These are phyloP conservation scores for Funneliformis caledonium DNA, from an alignment of 371 early-diverging fungal species.

Conservation along the genomic window DNA sequence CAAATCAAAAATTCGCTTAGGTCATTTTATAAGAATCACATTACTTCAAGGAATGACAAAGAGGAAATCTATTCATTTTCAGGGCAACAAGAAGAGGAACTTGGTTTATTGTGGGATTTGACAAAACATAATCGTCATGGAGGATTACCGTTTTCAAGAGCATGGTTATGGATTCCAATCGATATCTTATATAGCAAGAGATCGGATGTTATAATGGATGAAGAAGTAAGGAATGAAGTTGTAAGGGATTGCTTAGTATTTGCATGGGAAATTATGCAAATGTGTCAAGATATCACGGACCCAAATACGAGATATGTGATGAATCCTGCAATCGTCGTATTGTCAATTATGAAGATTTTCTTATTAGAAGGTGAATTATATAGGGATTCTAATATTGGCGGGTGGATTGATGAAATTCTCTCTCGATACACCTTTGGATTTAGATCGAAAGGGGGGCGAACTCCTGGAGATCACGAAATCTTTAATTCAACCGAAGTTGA, in stretches of 20 bases:
- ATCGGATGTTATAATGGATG: slow-evolving; percentile 16
- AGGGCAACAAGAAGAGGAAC: neutral
- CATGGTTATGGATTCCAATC: slow-evolving; percentile 32
- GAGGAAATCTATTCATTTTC: neutral
- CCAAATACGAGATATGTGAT: neutral
- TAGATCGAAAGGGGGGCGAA: neutral
- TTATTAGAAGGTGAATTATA: slow-evolving; percentile 37
- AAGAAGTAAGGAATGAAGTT: slow-evolving; percentile 18
- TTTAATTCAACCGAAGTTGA: neutral
- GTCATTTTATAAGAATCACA: slow-evolving; percentile 22
- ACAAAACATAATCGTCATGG: neutral
- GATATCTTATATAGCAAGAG: slow-evolving; percentile 27
- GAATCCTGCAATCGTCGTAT: slow-evolving; percentile 7
- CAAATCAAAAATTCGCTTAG: slow-evolving; percentile 3
- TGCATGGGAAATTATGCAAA: slow-evolving; percentile 1
- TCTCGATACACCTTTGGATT: slow-evolving; percentile 5
- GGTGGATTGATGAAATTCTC: slow-evolving; percentile 27
- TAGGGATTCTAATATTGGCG: slow-evolving; percentile 1
- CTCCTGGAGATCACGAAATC: neutral
- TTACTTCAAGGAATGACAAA: neutral
- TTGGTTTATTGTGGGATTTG: neutral
- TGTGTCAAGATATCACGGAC: neutral
- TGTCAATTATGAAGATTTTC: slow-evolving; percentile 39
- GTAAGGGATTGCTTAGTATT: slow-evolving; percentile 19
- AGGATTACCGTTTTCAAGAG: slow-evolving; percentile 18